Percentiles rank a stretch among this genome's conserved stretches.
phyloP scores from a whole-genome alignment of 1,139 yeast species.

The Zhuliangozyma blackwelliae region DNA sequence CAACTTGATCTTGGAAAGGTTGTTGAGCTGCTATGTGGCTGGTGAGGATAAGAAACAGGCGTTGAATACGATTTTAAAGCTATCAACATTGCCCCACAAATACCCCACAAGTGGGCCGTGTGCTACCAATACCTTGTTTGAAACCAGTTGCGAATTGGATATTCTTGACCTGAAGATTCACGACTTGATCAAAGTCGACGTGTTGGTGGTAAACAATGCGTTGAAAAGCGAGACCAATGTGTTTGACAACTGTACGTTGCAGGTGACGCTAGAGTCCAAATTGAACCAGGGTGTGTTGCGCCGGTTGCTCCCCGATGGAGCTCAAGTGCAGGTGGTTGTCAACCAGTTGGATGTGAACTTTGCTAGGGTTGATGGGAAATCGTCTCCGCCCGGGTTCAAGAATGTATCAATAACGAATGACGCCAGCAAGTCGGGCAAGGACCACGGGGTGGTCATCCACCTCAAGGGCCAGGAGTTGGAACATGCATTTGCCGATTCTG shows the following conservation, averaged over 20 bases:
- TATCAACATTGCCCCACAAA: slow-evolving; percentile 6
- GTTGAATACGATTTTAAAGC: slow-evolving; percentile 9
- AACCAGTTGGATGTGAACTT: slow-evolving; percentile 11
- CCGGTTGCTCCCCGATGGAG: slow-evolving; percentile 10
- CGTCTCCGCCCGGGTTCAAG: slow-evolving; percentile 8
- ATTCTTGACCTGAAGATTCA: slow-evolving; percentile 7
- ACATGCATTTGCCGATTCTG: slow-evolving; percentile 9
- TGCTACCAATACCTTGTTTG: neutral
- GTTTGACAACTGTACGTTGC: slow-evolving; percentile 18
- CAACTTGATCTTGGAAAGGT: slow-evolving; percentile 8
- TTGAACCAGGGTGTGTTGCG: slow-evolving; percentile 10
- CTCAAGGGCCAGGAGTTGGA: slow-evolving; percentile 9
- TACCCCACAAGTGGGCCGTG: neutral
- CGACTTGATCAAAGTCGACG: slow-evolving; percentile 13
- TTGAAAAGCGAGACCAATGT: slow-evolving; percentile 13
- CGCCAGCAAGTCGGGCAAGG: slow-evolving; percentile 1
- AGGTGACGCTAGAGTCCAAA: slow-evolving; percentile 13
- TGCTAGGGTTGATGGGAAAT: slow-evolving; percentile 4
- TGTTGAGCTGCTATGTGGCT: slow-evolving; percentile 10
- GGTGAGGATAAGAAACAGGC: slow-evolving; percentile 4
- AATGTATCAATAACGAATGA: slow-evolving; percentile 9
- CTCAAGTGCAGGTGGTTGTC: slow-evolving; percentile 9
- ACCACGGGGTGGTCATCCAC: neutral
- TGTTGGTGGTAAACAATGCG: slow-evolving; percentile 12
- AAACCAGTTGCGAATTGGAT: slow-evolving; percentile 1